Evolutionary conservation across 768 basidiomycete species (phyloP), one percentile per base, ranked within the genome.

Genomic region (Trametopsis cervina): DNA sequence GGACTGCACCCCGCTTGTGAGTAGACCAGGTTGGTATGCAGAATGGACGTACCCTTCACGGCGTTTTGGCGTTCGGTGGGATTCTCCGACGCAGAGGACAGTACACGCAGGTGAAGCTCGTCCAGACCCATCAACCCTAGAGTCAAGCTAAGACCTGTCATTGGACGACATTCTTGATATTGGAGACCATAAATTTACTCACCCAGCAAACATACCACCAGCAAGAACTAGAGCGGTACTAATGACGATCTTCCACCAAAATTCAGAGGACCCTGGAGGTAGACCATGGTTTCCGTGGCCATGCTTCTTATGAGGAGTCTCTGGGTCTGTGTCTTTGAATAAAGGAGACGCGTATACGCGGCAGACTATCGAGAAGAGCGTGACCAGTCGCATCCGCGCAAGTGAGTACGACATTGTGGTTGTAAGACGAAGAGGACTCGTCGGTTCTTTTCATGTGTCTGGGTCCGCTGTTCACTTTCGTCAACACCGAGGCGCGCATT

Each of bases 131-230:
- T 95, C 22, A 96, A 71, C 1, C 90, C 93, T 23, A 96, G 79
- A 0, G 93, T 96, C 45, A 96, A 68, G 2, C 91, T 92, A 56
- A n/a, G 44, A 33, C n/a, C 44, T 17, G 22, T 23, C 21, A 13
- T 23, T 11, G 22, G n/a, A 9, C 10, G 10, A 35, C 33, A n/a
- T 17, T 17, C 10, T 10, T 17, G 33, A 35, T 10, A 35, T 17
- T 10, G 17, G 17, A 35, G 10, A 35, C 33, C 10, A 29, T 12
- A 11, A 3, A 13, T 3, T 2, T 12, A 66, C 79, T 43, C 49
- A 88, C 93, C 94, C 94, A 11, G 94, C 89, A 62, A 98, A 96
- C 4, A 93, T 83, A 44, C 94, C 94, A 2, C 94, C 94, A 0
- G 79, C 69, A 1, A 98, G 66, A 5, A 98, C 92, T 22, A 98